Percentiles rank a stretch among this genome's conserved stretches.
Conservation (phyloP, 257 asterid species). For the Galeopsis tetrahit region DNA sequence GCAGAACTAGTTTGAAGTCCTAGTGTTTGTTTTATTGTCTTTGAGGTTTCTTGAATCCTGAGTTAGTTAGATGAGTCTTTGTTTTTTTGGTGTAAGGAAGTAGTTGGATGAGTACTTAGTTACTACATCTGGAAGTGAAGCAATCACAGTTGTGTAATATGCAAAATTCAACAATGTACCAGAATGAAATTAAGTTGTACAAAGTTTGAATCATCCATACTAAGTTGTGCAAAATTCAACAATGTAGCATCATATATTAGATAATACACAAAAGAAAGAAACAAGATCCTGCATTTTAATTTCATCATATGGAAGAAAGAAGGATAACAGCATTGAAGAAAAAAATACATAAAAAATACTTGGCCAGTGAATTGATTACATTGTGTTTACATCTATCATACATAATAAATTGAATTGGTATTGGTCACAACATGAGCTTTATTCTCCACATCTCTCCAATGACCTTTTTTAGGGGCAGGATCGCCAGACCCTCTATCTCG, state of each 20-base stretch:
- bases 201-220: not conserved
- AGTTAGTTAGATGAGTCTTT: slow-evolving; percentile 28
- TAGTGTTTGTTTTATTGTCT: slow-evolving; percentile 25
- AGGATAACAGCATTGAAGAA: not conserved
- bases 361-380: slow-evolving; percentile 30
- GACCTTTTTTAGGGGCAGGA: slow-evolving; percentile 87
- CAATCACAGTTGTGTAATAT: slow-evolving; percentile 2
- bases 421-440: slow-evolving; percentile 53
- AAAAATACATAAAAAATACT: not conserved
- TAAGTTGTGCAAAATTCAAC: too few relatives aligned
- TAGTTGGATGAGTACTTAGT: too few relatives aligned
- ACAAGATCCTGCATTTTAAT: not conserved
- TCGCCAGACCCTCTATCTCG: slow-evolving; percentile 84
- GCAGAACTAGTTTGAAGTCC: slow-evolving; percentile 12
- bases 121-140: too few relatives aligned
- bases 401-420: slow-evolving; percentile 30
- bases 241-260: not conserved
- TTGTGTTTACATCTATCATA: not conserved
- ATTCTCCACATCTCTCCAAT: slow-evolving; percentile 95
- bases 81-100: not conserved
- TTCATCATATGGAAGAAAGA: not conserved
- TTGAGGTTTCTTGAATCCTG: not conserved
- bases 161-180: not conserved
- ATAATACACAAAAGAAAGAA: not conserved
- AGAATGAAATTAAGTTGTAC: not conserved